phyloP scores from a whole-genome alignment of 768 basidiomycete species.

The Leccinum disarticulatum region DNA sequence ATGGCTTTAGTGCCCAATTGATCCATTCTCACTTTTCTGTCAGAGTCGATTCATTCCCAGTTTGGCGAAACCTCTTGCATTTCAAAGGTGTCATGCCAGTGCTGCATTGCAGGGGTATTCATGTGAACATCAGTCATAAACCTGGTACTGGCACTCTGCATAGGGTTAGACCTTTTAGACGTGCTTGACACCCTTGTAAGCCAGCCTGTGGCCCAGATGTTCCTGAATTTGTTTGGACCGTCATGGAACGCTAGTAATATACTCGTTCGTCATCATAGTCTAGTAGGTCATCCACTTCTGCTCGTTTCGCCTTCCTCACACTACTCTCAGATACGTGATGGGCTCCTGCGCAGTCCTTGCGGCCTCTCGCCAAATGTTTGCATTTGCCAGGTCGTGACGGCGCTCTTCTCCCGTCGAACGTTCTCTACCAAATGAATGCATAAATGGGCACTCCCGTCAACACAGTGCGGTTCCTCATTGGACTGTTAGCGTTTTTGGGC shows the following conservation, averaged over 20 bases:
- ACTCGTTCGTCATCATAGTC: constrained; percentile 51
- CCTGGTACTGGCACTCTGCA: constrained; percentile 51
- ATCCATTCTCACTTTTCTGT: too few species aligned
- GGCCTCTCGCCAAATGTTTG: constrained; percentile 46
- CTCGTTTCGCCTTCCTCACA: background rate
- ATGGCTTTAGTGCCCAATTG: too few species aligned
- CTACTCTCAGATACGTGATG: constrained; percentile 40
- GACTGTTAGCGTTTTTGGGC: constrained; percentile 53
- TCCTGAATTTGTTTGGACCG: constrained; percentile 40
- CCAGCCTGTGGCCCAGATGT: constrained; percentile 41
- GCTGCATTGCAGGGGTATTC: constrained; percentile 10
- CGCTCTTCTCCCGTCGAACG: constrained; percentile 49
- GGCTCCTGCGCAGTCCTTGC: constrained; percentile 21
- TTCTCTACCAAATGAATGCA: constrained; percentile 37
- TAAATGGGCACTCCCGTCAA: constrained; percentile 34
- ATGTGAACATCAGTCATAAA: constrained; percentile 39
- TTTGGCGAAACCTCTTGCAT: too few species aligned
- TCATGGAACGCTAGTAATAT: constrained; percentile 46
- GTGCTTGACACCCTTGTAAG: constrained; percentile 30
- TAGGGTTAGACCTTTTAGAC: constrained; percentile 46
- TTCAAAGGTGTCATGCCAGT: too few species aligned
- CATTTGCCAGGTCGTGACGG: constrained; percentile 45
- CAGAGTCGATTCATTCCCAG: too few species aligned
- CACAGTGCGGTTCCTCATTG: constrained; percentile 52
- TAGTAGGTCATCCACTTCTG: constrained; percentile 32